Evolutionary conservation across 2,329 filamentous ascomycete species (phyloP), one percentile per base, ranked within the genome.

Genomic region (Fusarium cicatricum): DNA sequence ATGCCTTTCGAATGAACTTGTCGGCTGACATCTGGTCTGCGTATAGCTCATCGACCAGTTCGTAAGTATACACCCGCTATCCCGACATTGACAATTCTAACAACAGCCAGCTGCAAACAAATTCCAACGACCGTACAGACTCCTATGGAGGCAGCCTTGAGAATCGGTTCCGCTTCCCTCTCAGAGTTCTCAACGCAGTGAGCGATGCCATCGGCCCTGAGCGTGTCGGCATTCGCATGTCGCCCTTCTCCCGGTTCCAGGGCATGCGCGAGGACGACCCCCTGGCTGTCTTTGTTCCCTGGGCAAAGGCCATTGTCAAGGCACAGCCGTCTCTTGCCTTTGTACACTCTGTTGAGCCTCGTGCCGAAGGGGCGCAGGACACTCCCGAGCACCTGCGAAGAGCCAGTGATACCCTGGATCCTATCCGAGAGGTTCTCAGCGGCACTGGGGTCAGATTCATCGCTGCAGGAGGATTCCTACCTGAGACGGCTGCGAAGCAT

Each of bases 251-350:
- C 43, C 71, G 72, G 0, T 90, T 86, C 75, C 85, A 90, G 60
- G 82, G 80, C 32, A 87, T 90, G 87, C 74, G 76, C 5, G 88
- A 89, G 82, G 66, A 71, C 0, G 80, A 90, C 33, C 86, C 87
- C 9, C n/a, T 62, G 11, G 34, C 42, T 2, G 41, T 67, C 12
- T 67, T 67, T 0, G 65, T 84, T 11, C 83, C 86, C 0, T 91
- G 90, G 70, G 75, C 75, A 2, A 76, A 90, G 65, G 68, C 88
- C 14, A 77, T 85, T 19, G 65, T 74, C 42, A 77, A 81, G 39
- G 73, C 86, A n/a, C 73, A 78, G 40, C 72, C 88, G 4, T 79
- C 80, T 8, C 76, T 90, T 16, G 82, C 85, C 0, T 90, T 85
- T 68, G 69, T 89, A 4, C 86, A 89, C 68, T 64, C 88, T 2